Conservation (phyloP, 1,284 basidiomycete species). For the Tetrapyrgos nigripes region DNA sequence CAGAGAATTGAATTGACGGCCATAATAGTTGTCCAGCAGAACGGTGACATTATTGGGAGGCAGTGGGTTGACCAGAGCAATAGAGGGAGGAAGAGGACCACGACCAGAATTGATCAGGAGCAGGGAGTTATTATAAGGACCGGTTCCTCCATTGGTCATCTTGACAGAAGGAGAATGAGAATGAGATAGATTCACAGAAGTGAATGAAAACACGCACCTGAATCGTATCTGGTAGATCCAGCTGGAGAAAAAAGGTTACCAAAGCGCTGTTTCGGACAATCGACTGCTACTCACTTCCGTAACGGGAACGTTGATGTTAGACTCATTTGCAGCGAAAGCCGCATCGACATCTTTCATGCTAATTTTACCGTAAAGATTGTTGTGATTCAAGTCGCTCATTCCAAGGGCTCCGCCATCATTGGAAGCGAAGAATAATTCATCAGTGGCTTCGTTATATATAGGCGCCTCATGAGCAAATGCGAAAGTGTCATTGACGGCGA, state of each 20-base stretch:
- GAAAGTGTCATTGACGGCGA: slow-evolving; percentile 64
- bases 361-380: slow-evolving; percentile 53
- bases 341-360: slow-evolving; percentile 51
- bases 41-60: slow-evolving; percentile 69
- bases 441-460: slow-evolving; percentile 54
- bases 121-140: slow-evolving; percentile 67
- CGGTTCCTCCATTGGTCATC: slow-evolving; percentile 82
- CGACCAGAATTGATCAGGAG: slow-evolving; percentile 75
- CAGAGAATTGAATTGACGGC: slow-evolving; percentile 82
- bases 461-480: slow-evolving; percentile 81
- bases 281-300: slow-evolving; percentile 48
- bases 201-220: slow-evolving; percentile 27
- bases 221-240: slow-evolving; percentile 53
- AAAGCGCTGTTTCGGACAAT: slow-evolving; percentile 12
- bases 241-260: slow-evolving; percentile 36
- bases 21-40: slow-evolving; percentile 74
- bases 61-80: slow-evolving; percentile 70
- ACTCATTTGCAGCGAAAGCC: slow-evolving; percentile 38
- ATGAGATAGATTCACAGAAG: not conserved
- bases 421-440: slow-evolving; percentile 47
- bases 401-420: slow-evolving; percentile 51
- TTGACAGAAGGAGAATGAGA: slow-evolving; percentile 41
- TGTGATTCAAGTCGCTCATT: slow-evolving; percentile 49
- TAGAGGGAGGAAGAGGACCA: slow-evolving; percentile 63
- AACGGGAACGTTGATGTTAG: slow-evolving; percentile 59